Base-by-base conservation (phyloP, 352 stramenopile genomes). In the Globisporangium spiculum region DNA sequence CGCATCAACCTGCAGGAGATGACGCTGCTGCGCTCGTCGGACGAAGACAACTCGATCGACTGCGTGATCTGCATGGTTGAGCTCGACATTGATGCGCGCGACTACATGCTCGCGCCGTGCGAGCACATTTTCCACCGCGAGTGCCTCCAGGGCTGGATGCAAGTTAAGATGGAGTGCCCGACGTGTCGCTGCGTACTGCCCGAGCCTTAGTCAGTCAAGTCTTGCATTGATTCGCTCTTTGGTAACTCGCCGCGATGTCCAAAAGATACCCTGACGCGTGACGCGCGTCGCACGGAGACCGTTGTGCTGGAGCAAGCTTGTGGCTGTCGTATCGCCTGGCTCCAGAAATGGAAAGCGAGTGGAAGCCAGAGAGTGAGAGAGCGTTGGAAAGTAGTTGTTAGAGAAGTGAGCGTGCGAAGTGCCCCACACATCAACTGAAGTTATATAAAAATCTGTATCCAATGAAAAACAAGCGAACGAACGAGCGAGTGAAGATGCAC, bases 101-200 rank as follows among this genome's bases (percentile, higher is more conserved):
- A 97, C 73, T 99, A 99, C 77, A 98, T 99, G 94, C 92, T 99
- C 44, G 93, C 94, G 32, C 96, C 96, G n/a, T 99, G 96, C 69
- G 91, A 98, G 67, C 96, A 99, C 76, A 92, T 99, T 66, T 99
- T 98, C 79, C 96, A 99, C 75, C 84, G 87, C 66, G 83, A 94
- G 66, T 99, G 96, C 73, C 87, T 99, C 60, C 80, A 97, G 70
- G 91, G 97, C 73, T 99, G 96, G 96, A 99, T 99, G 96, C 89
- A 98, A 57, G 91, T 98, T 58, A 99, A 98, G 79, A 98, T 98
- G 94, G 94, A 99, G 78, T 99, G 96, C 79, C 96, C 96, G 62
- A 97, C 96, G 65, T 98, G 96, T 83, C 82, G 96, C 66, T 94
- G 85, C 67, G 85, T 86, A 53, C 79, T 98, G 63, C 94, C 96